Base-by-base conservation (phyloP, 371 early-diverging fungal species). In the Actinomortierella ambigua region DNA sequence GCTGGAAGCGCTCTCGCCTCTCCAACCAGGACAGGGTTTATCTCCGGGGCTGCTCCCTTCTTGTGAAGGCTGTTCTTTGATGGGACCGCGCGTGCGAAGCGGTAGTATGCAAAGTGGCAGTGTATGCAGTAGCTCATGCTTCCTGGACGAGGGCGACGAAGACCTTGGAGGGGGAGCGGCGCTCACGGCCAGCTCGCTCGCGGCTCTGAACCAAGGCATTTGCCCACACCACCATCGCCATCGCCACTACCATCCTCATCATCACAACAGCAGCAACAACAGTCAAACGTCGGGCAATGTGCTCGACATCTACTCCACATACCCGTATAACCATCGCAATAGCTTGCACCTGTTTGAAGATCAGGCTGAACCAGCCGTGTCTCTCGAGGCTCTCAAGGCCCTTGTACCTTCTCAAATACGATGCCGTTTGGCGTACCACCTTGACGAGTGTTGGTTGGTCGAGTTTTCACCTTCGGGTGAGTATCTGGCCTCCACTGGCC, bases 381-480 rank as follows among this genome's bases (percentile, higher is more conserved):
- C 66, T 28, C 57, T 50, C 41, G 73, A 66, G 41, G 40, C 41
- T 22, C 29, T 68, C 14, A 49, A 41, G 3, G 28, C 42, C 14
- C 41, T 68, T 22, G 34, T 66, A 18, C 73, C 73, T 0, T 43
- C 57, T 1, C 66, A 66, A 23, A 57, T 66, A 17, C 66, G 73
- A 24, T 48, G 49, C 17, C 66, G 66, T 1, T 28, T 73, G 39
- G 63, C 43, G n/a, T 73, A 62, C 50, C 73, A 73, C 48, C 52
- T 73, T 50, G 73, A 73, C 23, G 73, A 73, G 20, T 73, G 73
- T 40, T 73, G 73, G 73, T 63, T 66, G 23, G 54, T 73, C 17
- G 43, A 63, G 26, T 73, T 73, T 66, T 65, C 73, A 24, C 73
- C 73, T 41, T 55, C 63, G n/a, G 73, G 73, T 24, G 28, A 73